Evolutionary conservation across 345 rosid genomes (phyloP).

Genomic region (Pelargonium nanum): DNA sequence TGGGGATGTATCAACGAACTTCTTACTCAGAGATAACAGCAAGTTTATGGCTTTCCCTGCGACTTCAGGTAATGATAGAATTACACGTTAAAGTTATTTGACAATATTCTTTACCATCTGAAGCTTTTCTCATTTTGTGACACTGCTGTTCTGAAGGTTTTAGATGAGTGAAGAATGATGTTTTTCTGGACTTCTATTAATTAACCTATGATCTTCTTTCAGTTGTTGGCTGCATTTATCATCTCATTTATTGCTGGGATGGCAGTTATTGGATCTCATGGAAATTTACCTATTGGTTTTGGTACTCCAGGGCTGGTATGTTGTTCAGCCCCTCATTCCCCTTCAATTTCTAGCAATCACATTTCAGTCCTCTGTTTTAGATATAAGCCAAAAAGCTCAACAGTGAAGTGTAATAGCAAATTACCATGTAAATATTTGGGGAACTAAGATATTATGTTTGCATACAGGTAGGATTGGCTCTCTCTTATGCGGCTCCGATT

Average conservation of each 20-base stretch:
- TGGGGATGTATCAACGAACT: conserved; percentile 63
- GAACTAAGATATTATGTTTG: conserved; percentile 1
- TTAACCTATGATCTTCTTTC: conserved; percentile 16
- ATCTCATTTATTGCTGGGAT: conserved; percentile 62
- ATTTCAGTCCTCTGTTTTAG: background rate
- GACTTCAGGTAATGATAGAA: conserved; percentile 63
- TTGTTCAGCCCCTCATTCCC: conserved; percentile 7
- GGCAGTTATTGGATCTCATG: conserved; percentile 66
- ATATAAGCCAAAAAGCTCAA: background rate
- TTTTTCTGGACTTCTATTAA: background rate
- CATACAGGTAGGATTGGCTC: conserved; percentile 80
- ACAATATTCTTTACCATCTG: background rate
- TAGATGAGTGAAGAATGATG: conserved; percentile 1
- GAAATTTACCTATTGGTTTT: conserved; percentile 50
- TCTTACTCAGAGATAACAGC: conserved; percentile 68
- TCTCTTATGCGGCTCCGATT: conserved; percentile 79
- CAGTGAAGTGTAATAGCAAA: too few species aligned
- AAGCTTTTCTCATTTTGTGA: background rate
- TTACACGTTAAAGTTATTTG: background rate
- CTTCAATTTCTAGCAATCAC: conserved; percentile 1
- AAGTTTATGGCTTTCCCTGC: conserved; percentile 94
- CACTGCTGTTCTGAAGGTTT: background rate
- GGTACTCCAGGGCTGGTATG: conserved; percentile 91
- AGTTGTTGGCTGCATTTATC: conserved; percentile 72
- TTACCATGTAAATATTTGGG: background rate